These are phyloP conservation scores for Tricholoma sp. DNA, from an alignment of 768 basidiomycete species.

Conservation along the genomic window DNA sequence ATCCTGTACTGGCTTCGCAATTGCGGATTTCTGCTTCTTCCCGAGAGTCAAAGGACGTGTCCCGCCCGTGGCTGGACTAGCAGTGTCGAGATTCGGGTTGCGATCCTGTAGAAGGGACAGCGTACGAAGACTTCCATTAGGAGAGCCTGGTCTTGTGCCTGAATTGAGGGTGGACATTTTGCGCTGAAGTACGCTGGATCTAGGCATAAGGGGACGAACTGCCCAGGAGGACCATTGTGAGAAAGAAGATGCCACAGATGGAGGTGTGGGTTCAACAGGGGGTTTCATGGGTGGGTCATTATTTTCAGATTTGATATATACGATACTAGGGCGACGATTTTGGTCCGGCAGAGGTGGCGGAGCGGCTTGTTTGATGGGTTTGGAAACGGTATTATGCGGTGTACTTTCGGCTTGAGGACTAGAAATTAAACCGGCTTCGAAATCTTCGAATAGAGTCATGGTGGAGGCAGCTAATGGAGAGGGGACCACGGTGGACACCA, in stretches of 20 bases:
- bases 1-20: slow-evolving; percentile 24
- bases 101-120: slow-evolving; percentile 62
- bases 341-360: slow-evolving; percentile 28
- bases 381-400: slow-evolving; percentile 44
- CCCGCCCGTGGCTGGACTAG: slow-evolving; percentile 14
- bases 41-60: slow-evolving; percentile 55
- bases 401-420: slow-evolving; percentile 61
- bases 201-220: slow-evolving; percentile 50
- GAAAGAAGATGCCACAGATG: slow-evolving; percentile 33
- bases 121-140: slow-evolving; percentile 49
- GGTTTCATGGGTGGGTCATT: slow-evolving; percentile 20
- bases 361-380: slow-evolving; percentile 25
- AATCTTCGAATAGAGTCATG: slow-evolving; percentile 55
- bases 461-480: slow-evolving; percentile 57
- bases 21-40: slow-evolving; percentile 46
- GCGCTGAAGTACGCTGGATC: slow-evolving; percentile 42
- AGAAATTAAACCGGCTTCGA: slow-evolving; percentile 35
- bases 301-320: slow-evolving; percentile 60
- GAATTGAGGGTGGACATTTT: slow-evolving; percentile 28
- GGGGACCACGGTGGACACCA: slow-evolving; percentile 33
- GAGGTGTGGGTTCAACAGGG: slow-evolving; percentile 17
- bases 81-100: slow-evolving; percentile 31
- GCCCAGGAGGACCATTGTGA: slow-evolving; percentile 46
- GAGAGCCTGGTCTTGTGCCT: slow-evolving; percentile 30
- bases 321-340: slow-evolving; percentile 53